Conservation (phyloP, 2,329 filamentous ascomycete species). For the Calonectria multiphialidica region DNA sequence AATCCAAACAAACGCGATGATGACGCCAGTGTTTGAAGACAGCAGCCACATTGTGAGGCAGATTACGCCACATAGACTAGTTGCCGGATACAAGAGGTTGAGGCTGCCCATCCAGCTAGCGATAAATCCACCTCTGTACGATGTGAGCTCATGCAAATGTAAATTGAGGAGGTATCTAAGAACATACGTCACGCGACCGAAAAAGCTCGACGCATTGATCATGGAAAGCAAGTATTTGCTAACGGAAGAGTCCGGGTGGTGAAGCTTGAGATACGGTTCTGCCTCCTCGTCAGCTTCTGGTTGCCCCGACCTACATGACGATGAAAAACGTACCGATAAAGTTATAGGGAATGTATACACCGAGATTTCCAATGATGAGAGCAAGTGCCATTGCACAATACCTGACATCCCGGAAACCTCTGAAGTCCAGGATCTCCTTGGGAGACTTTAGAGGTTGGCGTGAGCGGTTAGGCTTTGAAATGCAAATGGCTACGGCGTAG, state of each 20-base stretch:
- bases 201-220: neutral
- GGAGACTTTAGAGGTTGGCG: neutral
- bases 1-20: neutral
- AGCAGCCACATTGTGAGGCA: neutral
- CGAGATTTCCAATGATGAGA: neutral
- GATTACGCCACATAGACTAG: neutral
- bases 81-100: neutral
- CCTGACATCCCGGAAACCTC: neutral
- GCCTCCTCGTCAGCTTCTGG: neutral
- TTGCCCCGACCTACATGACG: too few relatives aligned
- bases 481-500: neutral
- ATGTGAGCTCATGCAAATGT: rapidly evolving
- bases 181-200: neutral
- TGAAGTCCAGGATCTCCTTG: neutral
- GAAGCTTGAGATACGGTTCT: neutral
- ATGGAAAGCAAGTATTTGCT: neutral
- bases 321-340: neutral
- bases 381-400: neutral
- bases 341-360: neutral
- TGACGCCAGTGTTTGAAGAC: neutral
- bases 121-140: neutral
- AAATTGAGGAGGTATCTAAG: too few relatives aligned
- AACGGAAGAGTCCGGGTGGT: neutral
- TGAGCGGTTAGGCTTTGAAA: neutral
- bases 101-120: neutral